phyloP scores from a whole-genome alignment of 2,329 filamentous ascomycete species.

The Neofusicoccum cordaticola region DNA sequence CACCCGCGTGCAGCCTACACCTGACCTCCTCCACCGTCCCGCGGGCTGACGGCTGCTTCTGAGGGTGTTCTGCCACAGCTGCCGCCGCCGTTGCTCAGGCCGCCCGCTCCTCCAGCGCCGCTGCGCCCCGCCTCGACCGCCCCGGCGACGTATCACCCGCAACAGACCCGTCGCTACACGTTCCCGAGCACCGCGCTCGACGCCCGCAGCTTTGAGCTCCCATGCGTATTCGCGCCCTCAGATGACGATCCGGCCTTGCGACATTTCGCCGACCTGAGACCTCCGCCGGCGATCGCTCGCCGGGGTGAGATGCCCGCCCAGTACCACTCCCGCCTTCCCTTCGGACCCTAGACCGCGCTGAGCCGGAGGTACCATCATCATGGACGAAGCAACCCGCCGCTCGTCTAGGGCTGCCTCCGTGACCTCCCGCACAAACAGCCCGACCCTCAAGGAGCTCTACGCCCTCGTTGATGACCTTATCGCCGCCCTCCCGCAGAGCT shows the following conservation, averaged over 20 bases:
- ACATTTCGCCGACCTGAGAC: constrained; percentile 5
- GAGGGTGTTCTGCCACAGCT: constrained; percentile 2
- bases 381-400: constrained; percentile 32
- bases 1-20: constrained; percentile 7
- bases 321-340: constrained; percentile 22
- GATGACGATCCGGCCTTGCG: constrained; percentile 4
- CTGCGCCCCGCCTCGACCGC: constrained; percentile 11
- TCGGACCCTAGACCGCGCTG: constrained; percentile 25
- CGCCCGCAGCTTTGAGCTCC: not conserved
- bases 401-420: constrained; percentile 38
- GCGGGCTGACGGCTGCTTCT: not conserved
- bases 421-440: constrained; percentile 38
- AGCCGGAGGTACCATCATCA: constrained; percentile 31
- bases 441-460: constrained; percentile 37
- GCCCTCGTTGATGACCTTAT: constrained; percentile 36
- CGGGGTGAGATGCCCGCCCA: constrained; percentile 23
- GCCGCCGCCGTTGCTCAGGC: not conserved
- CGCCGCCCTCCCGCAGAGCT: constrained; percentile 27
- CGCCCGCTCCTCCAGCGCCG: constrained; percentile 6
- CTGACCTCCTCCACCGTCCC: constrained; percentile 1
- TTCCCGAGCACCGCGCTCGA: not conserved
- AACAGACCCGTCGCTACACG: constrained; percentile 1
- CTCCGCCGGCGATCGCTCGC: constrained; percentile 8
- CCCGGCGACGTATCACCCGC: constrained; percentile 9
- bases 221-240: constrained; percentile 10